Evolutionary conservation across 2,329 filamentous ascomycete genomes (phyloP), one percentile per base, ranked within the genome.

Genomic region (Apiospora sp.): DNA sequence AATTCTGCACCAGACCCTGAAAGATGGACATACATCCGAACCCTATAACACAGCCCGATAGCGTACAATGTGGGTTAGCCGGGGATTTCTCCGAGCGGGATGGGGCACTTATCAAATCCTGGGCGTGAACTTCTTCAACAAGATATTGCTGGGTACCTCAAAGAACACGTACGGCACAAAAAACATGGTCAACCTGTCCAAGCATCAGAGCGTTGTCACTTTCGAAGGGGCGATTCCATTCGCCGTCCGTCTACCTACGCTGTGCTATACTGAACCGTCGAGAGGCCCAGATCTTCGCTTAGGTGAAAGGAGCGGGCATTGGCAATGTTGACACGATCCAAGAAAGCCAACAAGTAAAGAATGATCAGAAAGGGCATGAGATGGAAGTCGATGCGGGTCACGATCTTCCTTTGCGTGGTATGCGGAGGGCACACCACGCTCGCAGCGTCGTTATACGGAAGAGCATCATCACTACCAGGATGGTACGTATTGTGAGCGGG

Each of bases 11-110:
- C 8, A 97, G 83, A 0, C 95, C 95, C 82, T 97, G 94, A 77
- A 91, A 88, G 49, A 93, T 86, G 27, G 92, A 94, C 64, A 92
- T 89, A 30, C 97, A 84, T 13, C 94, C 93, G 76, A 97, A 98
- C 72, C 90, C 84, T 75, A 96, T 93, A 92, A 97, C 97, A 84
- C 95, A 97, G 70, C 90, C 80, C 4, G 92, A 91, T 34, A 97
- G 86, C 93, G 73, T 74, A 44, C 22, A 61, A 12, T 7, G 61
- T 19, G 24, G 22, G 69, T 74, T 58, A 74, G 73, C 44, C 10
- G 16, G 30, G 16, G n/a, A 37, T 16, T 41, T 12, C 14, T 92
- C 94, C 68, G 93, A 83, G 74, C 92, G 92, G 75, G 86, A 88
- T 71, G 92, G 84, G 73, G 1, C 22, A 72, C 73, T 72, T 72